Percentiles rank a stretch among this genome's conserved stretches.
phyloP scores from a whole-genome alignment of 768 basidiomycete genomes.

The Podaxis pistillaris region DNA sequence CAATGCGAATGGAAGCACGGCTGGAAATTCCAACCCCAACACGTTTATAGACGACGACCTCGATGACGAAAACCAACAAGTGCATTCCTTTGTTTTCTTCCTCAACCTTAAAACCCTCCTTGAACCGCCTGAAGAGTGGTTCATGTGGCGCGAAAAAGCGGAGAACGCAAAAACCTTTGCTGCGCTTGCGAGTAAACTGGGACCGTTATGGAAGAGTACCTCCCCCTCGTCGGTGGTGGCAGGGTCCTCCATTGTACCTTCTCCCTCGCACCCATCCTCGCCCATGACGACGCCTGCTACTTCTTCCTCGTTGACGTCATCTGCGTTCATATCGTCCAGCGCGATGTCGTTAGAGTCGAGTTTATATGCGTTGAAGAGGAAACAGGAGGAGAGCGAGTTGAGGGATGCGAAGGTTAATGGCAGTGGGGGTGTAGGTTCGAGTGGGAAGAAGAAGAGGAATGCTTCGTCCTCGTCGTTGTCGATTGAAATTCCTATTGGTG shows the following conservation, averaged over 20 bases:
- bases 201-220: slow-evolving; percentile 6
- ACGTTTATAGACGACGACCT: slow-evolving; percentile 1
- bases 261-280: background rate
- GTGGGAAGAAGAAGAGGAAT: background rate
- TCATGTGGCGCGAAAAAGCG: background rate
- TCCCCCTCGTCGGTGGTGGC: too few relatives aligned
- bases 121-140: slow-evolving; percentile 30
- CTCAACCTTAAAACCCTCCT: slow-evolving; percentile 42
- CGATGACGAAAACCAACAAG: slow-evolving; percentile 32
- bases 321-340: background rate
- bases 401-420: background rate
- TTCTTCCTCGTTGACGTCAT: background rate
- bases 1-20: background rate
- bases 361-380: background rate
- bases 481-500: slow-evolving; percentile 11
- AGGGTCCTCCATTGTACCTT: too few relatives aligned
- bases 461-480: background rate
- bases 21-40: background rate
- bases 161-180: background rate
- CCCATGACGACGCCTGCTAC: background rate
- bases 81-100: slow-evolving; percentile 51
- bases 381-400: slow-evolving; percentile 6
- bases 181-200: background rate
- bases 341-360: slow-evolving; percentile 5
- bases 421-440: background rate